Evolutionary conservation across 371 early-diverging fungal genomes (phyloP), one percentile per base, ranked within the genome.

Genomic region (Antonospora locustae): DNA sequence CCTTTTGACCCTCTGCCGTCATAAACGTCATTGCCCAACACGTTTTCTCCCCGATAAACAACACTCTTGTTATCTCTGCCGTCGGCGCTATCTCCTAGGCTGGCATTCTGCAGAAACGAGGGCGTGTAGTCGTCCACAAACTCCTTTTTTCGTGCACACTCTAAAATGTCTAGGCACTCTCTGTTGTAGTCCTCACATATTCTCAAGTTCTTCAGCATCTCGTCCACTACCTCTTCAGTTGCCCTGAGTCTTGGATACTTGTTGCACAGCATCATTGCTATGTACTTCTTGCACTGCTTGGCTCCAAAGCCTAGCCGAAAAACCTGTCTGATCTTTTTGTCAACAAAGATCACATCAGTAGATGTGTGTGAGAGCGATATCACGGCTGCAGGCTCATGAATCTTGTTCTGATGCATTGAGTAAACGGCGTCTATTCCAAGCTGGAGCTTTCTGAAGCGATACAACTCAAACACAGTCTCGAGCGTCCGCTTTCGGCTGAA

Each of bases 281-380:
- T 43, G 49, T 70, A 69, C 12, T 61, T 59, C 11, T 46, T 45
- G n/a, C 53, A 28, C 20, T 63, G 59, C 6, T 54, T 56, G 38
- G 62, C 71, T 28, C 69, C 67, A 65, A 69, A 66, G 23, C 62
- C 57, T 24, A 74, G 55, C 50, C 71, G 69, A 34, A 67, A 70
- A n/a, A 66, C 55, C 24, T 61, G 54, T 27, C 23, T 37, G 14
- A 69, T 62, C 11, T 50, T 20, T 4, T 29, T 36, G 4, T 47
- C 27, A 2, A 64, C 44, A 38, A 54, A 32, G 27, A 36, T 36
- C 6, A 59, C 50, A 30, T 32, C 49, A 2, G 28, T 30, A 28
- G 38, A 23, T n/a, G 52, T 32, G 19, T 63, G 49, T 2, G 46
- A 24, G n/a, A 65, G 12, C 20, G 20, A 23, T 9, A 66, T 44